Conservation (phyloP, 2,329 filamentous ascomycete genomes). For the Alternaria angustiovoidea region DNA sequence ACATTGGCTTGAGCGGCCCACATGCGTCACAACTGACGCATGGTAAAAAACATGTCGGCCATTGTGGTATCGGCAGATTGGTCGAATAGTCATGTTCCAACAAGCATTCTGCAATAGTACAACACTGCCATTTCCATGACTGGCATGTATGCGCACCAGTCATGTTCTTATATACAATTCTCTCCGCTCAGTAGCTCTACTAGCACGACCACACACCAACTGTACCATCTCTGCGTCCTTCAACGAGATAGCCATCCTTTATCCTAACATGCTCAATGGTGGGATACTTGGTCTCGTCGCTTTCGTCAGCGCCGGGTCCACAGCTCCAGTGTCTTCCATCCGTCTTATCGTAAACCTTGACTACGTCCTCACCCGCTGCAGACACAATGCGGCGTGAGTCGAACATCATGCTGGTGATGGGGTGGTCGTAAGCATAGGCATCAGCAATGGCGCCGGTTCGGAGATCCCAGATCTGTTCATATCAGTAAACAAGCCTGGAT, state of each 20-base stretch:
- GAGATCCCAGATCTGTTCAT: constrained; percentile 92
- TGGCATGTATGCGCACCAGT: constrained; percentile 20
- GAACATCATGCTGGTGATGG: constrained; percentile 97
- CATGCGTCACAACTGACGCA: background rate
- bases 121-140: constrained; percentile 19
- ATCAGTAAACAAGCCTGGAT: background rate
- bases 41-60: background rate
- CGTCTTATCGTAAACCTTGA: constrained; percentile 98
- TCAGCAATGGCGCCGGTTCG: constrained; percentile 95
- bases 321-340: constrained; percentile 97
- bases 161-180: constrained; percentile 23
- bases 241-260: constrained; percentile 91
- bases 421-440: constrained; percentile 92
- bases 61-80: background rate
- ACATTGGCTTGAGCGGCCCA: background rate
- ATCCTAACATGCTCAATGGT: constrained; percentile 84
- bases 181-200: background rate
- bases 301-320: constrained; percentile 78
- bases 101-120: constrained; percentile 11
- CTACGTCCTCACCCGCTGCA: constrained; percentile 89
- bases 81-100: background rate
- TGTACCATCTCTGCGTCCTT: constrained; percentile 85
- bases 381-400: constrained; percentile 87
- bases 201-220: constrained; percentile 80
- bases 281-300: constrained; percentile 64